phyloP scores from a whole-genome alignment of 768 basidiomycete species.

The Suillus lakei region DNA sequence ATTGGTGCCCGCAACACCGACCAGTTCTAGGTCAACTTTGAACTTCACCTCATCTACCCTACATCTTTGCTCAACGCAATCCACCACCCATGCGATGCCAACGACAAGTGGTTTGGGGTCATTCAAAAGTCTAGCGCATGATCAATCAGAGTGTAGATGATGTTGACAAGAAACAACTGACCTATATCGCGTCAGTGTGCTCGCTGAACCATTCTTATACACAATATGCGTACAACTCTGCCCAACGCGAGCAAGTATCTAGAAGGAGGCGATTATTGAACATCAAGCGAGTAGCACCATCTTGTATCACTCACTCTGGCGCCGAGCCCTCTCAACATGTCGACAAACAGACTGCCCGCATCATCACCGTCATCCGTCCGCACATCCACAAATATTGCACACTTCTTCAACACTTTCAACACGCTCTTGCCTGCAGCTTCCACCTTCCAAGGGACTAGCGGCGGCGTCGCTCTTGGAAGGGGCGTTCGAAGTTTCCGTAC shows the following conservation, averaged over 20 bases:
- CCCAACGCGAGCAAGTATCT: slow-evolving; percentile 70
- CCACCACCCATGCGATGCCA: slow-evolving; percentile 88
- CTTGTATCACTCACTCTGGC: slow-evolving; percentile 62
- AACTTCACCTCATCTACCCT: slow-evolving; percentile 69
- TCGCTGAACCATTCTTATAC: slow-evolving; percentile 80
- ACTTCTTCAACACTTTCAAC: slow-evolving; percentile 68
- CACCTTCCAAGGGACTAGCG: background rate
- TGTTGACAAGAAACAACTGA: slow-evolving; percentile 32
- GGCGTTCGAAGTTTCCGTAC: slow-evolving; percentile 16
- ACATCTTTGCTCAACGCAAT: slow-evolving; percentile 73
- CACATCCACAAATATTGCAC: slow-evolving; percentile 87
- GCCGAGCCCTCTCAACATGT: slow-evolving; percentile 81
- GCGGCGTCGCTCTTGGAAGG: background rate
- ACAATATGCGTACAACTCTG: slow-evolving; percentile 84
- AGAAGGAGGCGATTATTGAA: background rate
- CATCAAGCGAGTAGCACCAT: slow-evolving; percentile 1
- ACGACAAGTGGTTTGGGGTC: slow-evolving; percentile 78
- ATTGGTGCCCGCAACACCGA: slow-evolving; percentile 61
- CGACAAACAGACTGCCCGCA: slow-evolving; percentile 78
- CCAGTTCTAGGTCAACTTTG: slow-evolving; percentile 62
- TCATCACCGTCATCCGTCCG: slow-evolving; percentile 75
- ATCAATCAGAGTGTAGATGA: slow-evolving; percentile 4
- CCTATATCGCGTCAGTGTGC: slow-evolving; percentile 77
- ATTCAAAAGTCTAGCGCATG: slow-evolving; percentile 52
- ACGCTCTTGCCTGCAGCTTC: slow-evolving; percentile 30